phyloP scores from a whole-genome alignment of 768 basidiomycete genomes.

The Cantharellus cinnabarinus region DNA sequence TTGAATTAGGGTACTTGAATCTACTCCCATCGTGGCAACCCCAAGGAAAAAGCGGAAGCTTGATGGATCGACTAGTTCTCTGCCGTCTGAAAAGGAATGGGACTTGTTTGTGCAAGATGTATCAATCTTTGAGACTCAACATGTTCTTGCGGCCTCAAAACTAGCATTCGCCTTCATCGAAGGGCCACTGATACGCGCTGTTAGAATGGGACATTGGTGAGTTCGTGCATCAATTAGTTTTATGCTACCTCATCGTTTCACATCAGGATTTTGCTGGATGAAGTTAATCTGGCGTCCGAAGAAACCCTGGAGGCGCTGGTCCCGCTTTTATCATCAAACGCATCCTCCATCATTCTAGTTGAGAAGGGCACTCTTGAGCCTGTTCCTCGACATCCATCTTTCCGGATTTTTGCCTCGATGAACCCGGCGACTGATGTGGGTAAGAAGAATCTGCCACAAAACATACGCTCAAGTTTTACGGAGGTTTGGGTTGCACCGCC shows the following conservation, averaged over 20 bases:
- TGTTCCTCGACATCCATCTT: constrained; percentile 79
- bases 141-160: constrained; percentile 71
- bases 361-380: constrained; percentile 85
- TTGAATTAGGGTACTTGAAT: neutral
- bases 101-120: constrained; percentile 42
- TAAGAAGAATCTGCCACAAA: constrained; percentile 87
- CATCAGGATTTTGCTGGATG: constrained; percentile 82
- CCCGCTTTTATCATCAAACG: constrained; percentile 65
- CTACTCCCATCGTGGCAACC: neutral
- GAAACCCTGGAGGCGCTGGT: constrained; percentile 90
- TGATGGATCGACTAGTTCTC: constrained; percentile 15
- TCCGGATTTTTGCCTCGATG: constrained; percentile 97
- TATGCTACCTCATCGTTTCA: neutral
- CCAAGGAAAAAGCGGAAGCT: neutral
- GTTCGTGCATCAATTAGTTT: constrained; percentile 14
- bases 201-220: constrained; percentile 79
- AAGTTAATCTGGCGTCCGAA: constrained; percentile 83
- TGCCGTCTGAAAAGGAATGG: constrained; percentile 38
- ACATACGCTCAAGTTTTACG: constrained; percentile 79
- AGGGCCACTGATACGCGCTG: constrained; percentile 81
- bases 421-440: constrained; percentile 98
- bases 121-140: constrained; percentile 67
- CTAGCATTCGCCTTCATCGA: constrained; percentile 92
- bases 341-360: constrained; percentile 76
- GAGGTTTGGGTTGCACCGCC: constrained; percentile 92